Conservation (phyloP, 2,329 filamentous ascomycete genomes). For the Diaporthe sp. region DNA sequence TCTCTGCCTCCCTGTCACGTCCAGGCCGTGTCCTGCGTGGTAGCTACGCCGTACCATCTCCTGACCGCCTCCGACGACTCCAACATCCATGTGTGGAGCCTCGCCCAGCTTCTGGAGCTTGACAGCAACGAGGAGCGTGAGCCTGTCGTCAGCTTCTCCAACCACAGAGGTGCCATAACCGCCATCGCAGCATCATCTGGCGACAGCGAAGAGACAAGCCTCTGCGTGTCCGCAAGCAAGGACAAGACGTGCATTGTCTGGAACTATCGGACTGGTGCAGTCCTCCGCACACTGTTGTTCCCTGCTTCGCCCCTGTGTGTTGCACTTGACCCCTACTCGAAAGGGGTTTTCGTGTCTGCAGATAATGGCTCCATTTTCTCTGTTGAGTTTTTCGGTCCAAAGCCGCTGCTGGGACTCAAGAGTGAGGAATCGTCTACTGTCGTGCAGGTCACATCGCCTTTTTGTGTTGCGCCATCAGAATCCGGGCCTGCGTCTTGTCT, state of each 20-base stretch:
- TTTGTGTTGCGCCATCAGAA: constrained; percentile 69
- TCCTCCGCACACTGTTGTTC: constrained; percentile 85
- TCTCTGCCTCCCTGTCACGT: constrained; percentile 83
- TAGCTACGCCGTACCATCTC: constrained; percentile 76
- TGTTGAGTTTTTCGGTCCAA: constrained; percentile 75
- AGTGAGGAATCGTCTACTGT: constrained; percentile 66
- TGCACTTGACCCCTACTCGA: constrained; percentile 82
- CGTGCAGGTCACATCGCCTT: constrained; percentile 64
- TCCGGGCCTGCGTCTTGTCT: constrained; percentile 75
- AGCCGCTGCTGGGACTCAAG: constrained; percentile 64
- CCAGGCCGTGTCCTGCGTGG: constrained; percentile 81
- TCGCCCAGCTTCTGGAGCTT: constrained; percentile 76
- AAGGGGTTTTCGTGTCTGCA: constrained; percentile 83
- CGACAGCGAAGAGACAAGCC: constrained; percentile 74
- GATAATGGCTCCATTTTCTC: constrained; percentile 84
- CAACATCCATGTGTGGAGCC: constrained; percentile 91
- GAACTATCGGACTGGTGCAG: constrained; percentile 85
- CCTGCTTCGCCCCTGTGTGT: constrained; percentile 78
- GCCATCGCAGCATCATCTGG: constrained; percentile 73
- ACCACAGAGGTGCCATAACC: constrained; percentile 80
- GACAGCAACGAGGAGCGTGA: constrained; percentile 67
- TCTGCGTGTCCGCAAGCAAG: constrained; percentile 84
- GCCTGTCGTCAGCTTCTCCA: constrained; percentile 81
- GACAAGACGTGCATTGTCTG: constrained; percentile 93
- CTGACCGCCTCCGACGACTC: constrained; percentile 87